Evolutionary conservation across 2,329 filamentous ascomycete species (phyloP), one percentile per base, ranked within the genome.

Genomic region (Rosellinia necatrix): DNA sequence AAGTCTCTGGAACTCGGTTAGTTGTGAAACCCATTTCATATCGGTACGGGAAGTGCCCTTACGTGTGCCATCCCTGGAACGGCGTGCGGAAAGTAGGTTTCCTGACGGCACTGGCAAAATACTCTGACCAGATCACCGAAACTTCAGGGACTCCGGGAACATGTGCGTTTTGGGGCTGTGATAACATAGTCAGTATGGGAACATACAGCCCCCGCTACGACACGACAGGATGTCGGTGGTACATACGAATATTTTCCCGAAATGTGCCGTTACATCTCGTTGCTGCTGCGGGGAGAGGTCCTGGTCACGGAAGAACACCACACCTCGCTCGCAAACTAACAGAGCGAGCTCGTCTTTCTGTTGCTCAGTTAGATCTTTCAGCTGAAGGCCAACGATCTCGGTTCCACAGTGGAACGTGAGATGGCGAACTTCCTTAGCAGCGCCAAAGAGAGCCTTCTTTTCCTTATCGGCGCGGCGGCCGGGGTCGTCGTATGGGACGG

Each of bases 21-120:
- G 29, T 24, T 3, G n/a, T n/a, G n/a, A 17, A 37, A n/a, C 2
- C 29, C 22, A 3, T 37, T 17, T n/a, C 3, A 1, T 27, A 29
- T 13, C 5, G 22, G 6, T 12, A 24, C 8, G 12, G 3, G 8
- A 25, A 22, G 30, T 41, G 2, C 17, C 27, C 49, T 51, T 43
- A 51, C 49, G 50, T 53, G 25, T 53, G 50, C 50, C 42, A 53
- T 27, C 49, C 49, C n/a, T 53, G 49, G 22, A 53, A 53, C 3
- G 49, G 49, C 5, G 32, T 38, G 7, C 50, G 50, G 34, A 40
- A 53, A 10, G 32, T 53, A 13, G 50, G 50, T 34, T 53, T 53
- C 12, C 50, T 46, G 12, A 53, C 4, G 17, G 32, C 15, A 10
- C 21, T 47, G 25, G 50, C 42, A 9, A 38, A 47, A 29, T 32